Evolutionary conservation across 345 rosid genomes (phyloP).

Genomic region (Raphanus sativus): DNA sequence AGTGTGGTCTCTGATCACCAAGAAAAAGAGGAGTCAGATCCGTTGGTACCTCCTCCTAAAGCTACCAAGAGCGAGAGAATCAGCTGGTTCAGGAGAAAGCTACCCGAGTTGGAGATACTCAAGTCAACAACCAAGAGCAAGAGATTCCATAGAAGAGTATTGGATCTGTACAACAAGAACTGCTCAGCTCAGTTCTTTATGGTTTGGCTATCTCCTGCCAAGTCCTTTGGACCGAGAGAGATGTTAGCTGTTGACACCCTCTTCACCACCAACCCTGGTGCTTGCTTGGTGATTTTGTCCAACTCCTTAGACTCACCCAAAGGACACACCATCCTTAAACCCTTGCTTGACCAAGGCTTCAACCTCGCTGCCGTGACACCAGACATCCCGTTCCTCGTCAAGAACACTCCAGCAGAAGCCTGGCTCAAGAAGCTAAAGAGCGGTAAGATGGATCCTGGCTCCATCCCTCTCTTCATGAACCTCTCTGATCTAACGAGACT

Average conservation of each 20-base stretch:
- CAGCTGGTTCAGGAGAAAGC: conserved; percentile 51
- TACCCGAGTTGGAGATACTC: conserved; percentile 53
- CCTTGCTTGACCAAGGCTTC: conserved; percentile 52
- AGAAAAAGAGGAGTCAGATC: conserved; percentile 33
- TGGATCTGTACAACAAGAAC: conserved; percentile 44
- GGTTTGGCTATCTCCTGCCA: conserved; percentile 71
- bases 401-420: conserved; percentile 59
- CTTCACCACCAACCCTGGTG: conserved; percentile 53
- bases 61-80: conserved; percentile 55
- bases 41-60: conserved; percentile 51
- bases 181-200: conserved; percentile 61
- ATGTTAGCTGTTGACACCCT: conserved; percentile 56
- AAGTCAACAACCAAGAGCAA: conserved; percentile 43
- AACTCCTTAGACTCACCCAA: conserved; percentile 50
- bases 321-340: conserved; percentile 57
- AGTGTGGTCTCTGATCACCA: not conserved
- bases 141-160: conserved; percentile 47
- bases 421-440: conserved; percentile 59
- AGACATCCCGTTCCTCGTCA: conserved; percentile 53
- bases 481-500: conserved; percentile 70
- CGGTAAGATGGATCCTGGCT: conserved; percentile 67
- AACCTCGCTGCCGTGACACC: conserved; percentile 55
- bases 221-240: conserved; percentile 58
- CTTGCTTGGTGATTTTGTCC: conserved; percentile 62
- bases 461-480: conserved; percentile 55